Evolutionary conservation across 768 basidiomycete species (phyloP).

Genomic region (Collybia sordida): DNA sequence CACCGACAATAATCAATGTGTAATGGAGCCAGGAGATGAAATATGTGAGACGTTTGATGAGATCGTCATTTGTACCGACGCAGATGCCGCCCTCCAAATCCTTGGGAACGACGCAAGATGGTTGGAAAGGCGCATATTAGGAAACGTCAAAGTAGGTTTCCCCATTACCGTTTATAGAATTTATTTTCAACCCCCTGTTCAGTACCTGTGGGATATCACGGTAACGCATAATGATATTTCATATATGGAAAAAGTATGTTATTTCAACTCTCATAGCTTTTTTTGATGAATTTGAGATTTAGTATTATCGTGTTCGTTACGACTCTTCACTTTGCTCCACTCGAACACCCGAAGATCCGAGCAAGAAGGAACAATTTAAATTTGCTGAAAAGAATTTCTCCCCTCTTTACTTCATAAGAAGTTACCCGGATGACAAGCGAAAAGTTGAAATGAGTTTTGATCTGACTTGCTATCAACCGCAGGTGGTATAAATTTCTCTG

Average conservation of each 20-base stretch:
- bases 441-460: constrained; percentile 57
- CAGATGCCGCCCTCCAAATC: constrained; percentile 23
- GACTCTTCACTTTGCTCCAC: constrained; percentile 28
- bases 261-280: not conserved
- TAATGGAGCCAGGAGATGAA: constrained; percentile 26
- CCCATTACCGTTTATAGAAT: not conserved
- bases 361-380: constrained; percentile 26
- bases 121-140: constrained; percentile 27
- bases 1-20: constrained; percentile 24
- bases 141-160: constrained; percentile 25
- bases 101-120: constrained; percentile 24
- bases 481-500: constrained; percentile 23
- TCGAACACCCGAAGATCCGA: constrained; percentile 22
- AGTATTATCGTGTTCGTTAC: constrained; percentile 43
- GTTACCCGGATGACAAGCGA: constrained; percentile 38
- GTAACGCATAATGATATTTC: constrained; percentile 48
- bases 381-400: constrained; percentile 40
- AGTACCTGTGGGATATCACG: constrained; percentile 45
- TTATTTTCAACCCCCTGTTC: not conserved
- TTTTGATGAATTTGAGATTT: not conserved
- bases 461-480: constrained; percentile 46
- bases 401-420: constrained; percentile 46
- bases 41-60: constrained; percentile 23
- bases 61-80: constrained; percentile 26
- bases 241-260: constrained; percentile 45